Base-by-base conservation (phyloP, 116 monocot species). In the Thalassia testudinum region DNA sequence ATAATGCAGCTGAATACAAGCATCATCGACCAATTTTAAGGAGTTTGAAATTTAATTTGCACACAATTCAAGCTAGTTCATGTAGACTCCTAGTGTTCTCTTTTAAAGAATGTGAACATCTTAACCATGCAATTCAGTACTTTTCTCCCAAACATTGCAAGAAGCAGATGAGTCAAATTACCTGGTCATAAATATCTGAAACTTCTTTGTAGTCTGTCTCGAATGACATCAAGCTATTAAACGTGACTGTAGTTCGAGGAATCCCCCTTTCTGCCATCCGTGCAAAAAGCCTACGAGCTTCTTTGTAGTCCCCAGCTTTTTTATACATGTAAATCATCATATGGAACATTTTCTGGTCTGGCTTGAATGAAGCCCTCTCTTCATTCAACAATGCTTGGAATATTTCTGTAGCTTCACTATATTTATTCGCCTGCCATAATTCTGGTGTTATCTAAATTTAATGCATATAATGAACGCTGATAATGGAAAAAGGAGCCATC, bases 301-400 rank as follows among this genome's bases (percentile, higher is more conserved):
- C 66, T 42, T 87, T 59, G 72, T 85, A 87, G 30, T 85, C 72
- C 23, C 81, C 81, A 47, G 95, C 74, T 70, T 95, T 88, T 63
- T 79, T 95, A 57, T 88, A 72, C 95, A 88, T 88, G 54, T 88
- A 95, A 51, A 95, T 95, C 81, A 95, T 95, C 88, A 88, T 79
- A 68, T 88, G 87, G 57, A 88, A 95, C 85, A 88, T 88, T 72
- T 85, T 84, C 67, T 88, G 95, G 67, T 95, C 95, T 37, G 95
- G 88, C 70, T 84, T 95, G 53, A 88, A 81, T 30, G 75, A 47
- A 66, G 81, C 51, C 42, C 72, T 74, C 53, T 76, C 85, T 56
- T 81, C 81, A 50, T 59, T 76, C 60, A 95, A 49, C 56, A 95
- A 76, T 37, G 62, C 65, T 48, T 81, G 70, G 49, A 95, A 95